Percentiles rank a stretch among this genome's conserved stretches.
These are phyloP conservation scores for Macrolepiota albuminosa DNA, from an alignment of 768 basidiomycete species.

Conservation along the genomic window DNA sequence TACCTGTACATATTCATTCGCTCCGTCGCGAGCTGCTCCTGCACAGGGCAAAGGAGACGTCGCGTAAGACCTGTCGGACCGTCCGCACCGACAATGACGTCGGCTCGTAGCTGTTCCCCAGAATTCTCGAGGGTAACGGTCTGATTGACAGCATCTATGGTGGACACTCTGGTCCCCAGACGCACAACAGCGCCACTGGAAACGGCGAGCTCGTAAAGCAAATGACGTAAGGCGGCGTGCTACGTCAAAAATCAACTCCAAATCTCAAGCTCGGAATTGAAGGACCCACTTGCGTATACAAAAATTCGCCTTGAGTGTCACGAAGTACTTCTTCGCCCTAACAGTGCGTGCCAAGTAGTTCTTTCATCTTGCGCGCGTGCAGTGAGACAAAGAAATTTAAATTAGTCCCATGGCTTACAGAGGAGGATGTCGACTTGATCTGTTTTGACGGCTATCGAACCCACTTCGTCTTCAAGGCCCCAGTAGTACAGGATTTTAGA, in stretches of 20 bases:
- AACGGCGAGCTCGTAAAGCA: conserved; percentile 42
- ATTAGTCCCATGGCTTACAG: background rate
- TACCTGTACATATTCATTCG: conserved; percentile 41
- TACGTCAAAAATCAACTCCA: conserved; percentile 15
- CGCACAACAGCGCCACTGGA: too few relatives aligned
- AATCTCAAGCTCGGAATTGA: conserved; percentile 4
- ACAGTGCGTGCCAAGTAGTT: conserved; percentile 38
- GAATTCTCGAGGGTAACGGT: too few relatives aligned
- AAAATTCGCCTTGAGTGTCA: conserved; percentile 35
- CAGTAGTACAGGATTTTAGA: too few relatives aligned
- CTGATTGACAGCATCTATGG: too few relatives aligned
- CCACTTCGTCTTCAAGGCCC: too few relatives aligned
- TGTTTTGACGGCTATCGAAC: too few relatives aligned
- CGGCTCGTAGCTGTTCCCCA: too few relatives aligned
- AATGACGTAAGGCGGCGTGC: conserved; percentile 45
- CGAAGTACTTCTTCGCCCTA: conserved; percentile 49
- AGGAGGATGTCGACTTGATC: conserved; percentile 17
- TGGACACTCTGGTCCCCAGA: too few relatives aligned
- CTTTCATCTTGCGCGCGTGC: too few relatives aligned
- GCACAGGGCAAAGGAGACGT: conserved; percentile 24
- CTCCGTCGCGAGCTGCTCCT: conserved; percentile 21
- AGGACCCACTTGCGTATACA: conserved; percentile 30
- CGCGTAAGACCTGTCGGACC: too few relatives aligned
- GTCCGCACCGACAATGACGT: too few relatives aligned
- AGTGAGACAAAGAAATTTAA: background rate